A percentile compares a stretch with the other conserved stretches of the same genome.
Evolutionary conservation across 768 basidiomycete genomes (phyloP).

Genomic region (Lactifluus pinguis): DNA sequence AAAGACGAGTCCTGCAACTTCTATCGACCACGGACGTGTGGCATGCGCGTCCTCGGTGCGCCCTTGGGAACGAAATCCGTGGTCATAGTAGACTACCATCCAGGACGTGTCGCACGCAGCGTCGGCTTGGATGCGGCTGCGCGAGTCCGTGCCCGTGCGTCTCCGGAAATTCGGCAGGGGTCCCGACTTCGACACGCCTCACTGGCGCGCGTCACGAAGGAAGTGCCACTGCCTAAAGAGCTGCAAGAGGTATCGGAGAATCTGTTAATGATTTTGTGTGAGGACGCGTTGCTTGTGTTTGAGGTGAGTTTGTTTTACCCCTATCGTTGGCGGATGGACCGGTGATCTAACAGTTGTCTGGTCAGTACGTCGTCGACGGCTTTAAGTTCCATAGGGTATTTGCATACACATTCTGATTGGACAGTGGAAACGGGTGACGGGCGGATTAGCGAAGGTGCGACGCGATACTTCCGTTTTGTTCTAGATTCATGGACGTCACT

Average conservation of each 20-base stretch:
- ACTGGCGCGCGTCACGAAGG: background rate
- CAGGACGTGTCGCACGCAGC: constrained; percentile 2
- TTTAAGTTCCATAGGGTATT: constrained; percentile 9
- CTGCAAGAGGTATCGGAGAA: constrained; percentile 1
- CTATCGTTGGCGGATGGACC: background rate
- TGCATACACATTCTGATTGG: constrained; percentile 8
- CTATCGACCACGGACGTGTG: constrained; percentile 1
- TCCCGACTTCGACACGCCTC: background rate
- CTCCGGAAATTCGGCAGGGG: background rate
- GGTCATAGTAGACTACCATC: constrained; percentile 6
- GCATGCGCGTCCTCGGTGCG: constrained; percentile 10
- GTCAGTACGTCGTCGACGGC: constrained; percentile 7
- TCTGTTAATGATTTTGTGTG: constrained; percentile 11
- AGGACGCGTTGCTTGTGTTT: constrained; percentile 14
- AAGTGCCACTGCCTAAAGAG: constrained; percentile 3
- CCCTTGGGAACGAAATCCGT: background rate
- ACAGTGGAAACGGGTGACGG: too few relatives aligned
- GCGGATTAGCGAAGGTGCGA: too few relatives aligned
- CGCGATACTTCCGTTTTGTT: too few relatives aligned
- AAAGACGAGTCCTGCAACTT: constrained; percentile 1
- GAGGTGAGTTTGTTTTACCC: constrained; percentile 1
- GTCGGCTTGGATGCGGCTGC: background rate
- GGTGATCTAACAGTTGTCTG: background rate
- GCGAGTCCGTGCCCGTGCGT: background rate
- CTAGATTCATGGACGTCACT: too few relatives aligned